Conservation (phyloP, 2,329 filamentous ascomycete genomes). For the Thermochaetoides dissita region DNA sequence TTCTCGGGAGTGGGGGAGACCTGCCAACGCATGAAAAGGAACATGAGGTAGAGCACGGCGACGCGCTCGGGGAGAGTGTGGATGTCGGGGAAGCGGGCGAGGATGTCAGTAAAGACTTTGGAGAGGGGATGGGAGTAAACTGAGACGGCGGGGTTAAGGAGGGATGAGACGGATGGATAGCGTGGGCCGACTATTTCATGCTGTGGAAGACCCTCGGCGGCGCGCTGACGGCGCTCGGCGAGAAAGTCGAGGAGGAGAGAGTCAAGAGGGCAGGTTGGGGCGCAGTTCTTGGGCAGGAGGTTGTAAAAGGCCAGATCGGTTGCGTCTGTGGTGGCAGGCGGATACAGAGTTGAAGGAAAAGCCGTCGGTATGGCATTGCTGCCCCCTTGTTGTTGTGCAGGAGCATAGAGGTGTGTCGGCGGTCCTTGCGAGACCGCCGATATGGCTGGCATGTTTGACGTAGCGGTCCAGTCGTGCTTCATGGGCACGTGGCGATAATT, state of each 20-base stretch:
- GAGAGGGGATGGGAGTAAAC: conserved; percentile 61
- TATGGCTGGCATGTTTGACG: conserved; percentile 4
- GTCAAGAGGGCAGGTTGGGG: conserved; percentile 65
- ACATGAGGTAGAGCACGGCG: conserved; percentile 74
- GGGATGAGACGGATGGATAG: conserved; percentile 66
- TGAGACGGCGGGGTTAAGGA: conserved; percentile 56
- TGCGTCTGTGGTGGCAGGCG: neutral
- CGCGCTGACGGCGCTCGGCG: conserved; percentile 50
- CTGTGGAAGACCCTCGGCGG: conserved; percentile 48
- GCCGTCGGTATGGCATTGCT: neutral
- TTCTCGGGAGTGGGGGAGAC: conserved; percentile 67
- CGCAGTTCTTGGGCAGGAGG: conserved; percentile 42
- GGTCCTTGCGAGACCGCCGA: neutral
- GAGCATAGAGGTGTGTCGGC: neutral
- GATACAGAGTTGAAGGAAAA: neutral
- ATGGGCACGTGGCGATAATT: conserved; percentile 32
- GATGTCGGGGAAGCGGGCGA: conserved; percentile 71
- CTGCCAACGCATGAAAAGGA: conserved; percentile 74
- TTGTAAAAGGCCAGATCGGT: conserved; percentile 6
- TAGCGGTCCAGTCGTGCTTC: conserved; percentile 35
- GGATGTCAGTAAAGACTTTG: conserved; percentile 72
- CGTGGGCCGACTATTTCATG: conserved; percentile 59
- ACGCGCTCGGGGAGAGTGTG: conserved; percentile 67
- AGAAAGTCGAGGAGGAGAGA: conserved; percentile 69
- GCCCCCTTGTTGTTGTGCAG: neutral